Evolutionary conservation across 2,329 filamentous ascomycete species (phyloP), one percentile per base, ranked within the genome.

Genomic region (Talaromyces sp.): DNA sequence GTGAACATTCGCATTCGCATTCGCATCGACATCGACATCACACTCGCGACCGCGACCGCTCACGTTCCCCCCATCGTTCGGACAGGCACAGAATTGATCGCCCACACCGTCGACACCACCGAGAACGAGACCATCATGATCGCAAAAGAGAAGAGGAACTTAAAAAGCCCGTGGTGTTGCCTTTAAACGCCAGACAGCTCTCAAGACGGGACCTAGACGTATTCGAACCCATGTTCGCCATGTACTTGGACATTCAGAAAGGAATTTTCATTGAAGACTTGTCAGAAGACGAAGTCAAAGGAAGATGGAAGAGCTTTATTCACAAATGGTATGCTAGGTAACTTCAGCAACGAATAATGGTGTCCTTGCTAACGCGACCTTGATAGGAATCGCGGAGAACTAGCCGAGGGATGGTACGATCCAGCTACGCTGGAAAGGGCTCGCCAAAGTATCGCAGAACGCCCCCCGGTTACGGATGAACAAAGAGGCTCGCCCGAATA

Each of bases 351-450:
- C 13, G 16, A 11, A n/a, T 17, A n/a, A 17, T 19, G 19, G 17
- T 8, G 19, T 16, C 9, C 9, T n/a, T 14, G 19, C 14, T 42
- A 36, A 42, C n/a, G 2, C 2, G 24, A 10, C 70, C 76, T 71
- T 72, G 62, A 62, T 62, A 88, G 86, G 86, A 99, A 99, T 76
- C 84, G 85, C 64, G 88, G 86, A 67, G 90, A 93, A 75, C 79
- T 97, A 58, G 88, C 89, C 4, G 88, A 93, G 71, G 90, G 90
- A 42, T 99, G 93, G 93, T 99, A 97, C 73, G 90, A 95, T 67
- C 89, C 91, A 7, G 82, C 82, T 52, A 89, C 86, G 58, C 84
- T 90, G 56, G 70, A 79, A 57, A 80, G 75, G 51, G 82, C 80
- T 16, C 74, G 78, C 56, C 63, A 70, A 16, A 64, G 52, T 37